Percentiles rank a stretch among this genome's conserved stretches.
Evolutionary conservation across 2,329 filamentous ascomycete genomes (phyloP).

Genomic region (Pyrenophora tritici-repentis): DNA sequence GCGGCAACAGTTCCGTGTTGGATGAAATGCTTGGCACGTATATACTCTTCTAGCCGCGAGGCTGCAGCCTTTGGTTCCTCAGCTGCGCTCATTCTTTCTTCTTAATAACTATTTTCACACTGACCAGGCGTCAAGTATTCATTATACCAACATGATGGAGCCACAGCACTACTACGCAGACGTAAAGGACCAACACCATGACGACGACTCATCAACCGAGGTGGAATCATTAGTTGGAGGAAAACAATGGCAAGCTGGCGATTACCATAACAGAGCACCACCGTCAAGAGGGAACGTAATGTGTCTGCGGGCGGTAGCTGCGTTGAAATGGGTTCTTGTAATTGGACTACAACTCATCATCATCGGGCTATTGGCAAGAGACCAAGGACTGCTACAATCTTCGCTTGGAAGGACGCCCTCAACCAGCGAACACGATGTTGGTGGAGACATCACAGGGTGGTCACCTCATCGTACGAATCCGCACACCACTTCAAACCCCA

Average conservation of each 20-base stretch:
- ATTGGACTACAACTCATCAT: slow-evolving; percentile 40
- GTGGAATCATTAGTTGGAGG: slow-evolving; percentile 40
- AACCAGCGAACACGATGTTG: slow-evolving; percentile 37
- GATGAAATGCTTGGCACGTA: slow-evolving; percentile 7
- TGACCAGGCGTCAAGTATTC: slow-evolving; percentile 29
- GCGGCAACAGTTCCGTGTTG: slow-evolving; percentile 23
- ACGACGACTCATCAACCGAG: slow-evolving; percentile 42
- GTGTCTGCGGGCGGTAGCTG: slow-evolving; percentile 16
- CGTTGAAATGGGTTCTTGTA: slow-evolving; percentile 37
- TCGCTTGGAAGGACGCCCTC: slow-evolving; percentile 22
- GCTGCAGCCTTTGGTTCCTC: slow-evolving; percentile 25
- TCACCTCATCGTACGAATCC: slow-evolving; percentile 35
- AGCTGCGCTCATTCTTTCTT: slow-evolving; percentile 37
- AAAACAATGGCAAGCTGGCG: slow-evolving; percentile 32
- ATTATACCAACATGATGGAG: slow-evolving; percentile 29
- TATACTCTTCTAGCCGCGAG: slow-evolving; percentile 21
- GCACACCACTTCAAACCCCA: background rate
- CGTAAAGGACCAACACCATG: slow-evolving; percentile 33
- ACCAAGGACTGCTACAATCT: slow-evolving; percentile 36
- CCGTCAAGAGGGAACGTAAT: slow-evolving; percentile 25
- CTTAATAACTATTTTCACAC: background rate
- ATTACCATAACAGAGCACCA: slow-evolving; percentile 22
- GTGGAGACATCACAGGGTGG: slow-evolving; percentile 43
- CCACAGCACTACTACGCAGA: slow-evolving; percentile 40
- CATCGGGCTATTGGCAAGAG: slow-evolving; percentile 36